phyloP scores from a whole-genome alignment of 176 grass and related monocot genomes.

The Themeda triandra region DNA sequence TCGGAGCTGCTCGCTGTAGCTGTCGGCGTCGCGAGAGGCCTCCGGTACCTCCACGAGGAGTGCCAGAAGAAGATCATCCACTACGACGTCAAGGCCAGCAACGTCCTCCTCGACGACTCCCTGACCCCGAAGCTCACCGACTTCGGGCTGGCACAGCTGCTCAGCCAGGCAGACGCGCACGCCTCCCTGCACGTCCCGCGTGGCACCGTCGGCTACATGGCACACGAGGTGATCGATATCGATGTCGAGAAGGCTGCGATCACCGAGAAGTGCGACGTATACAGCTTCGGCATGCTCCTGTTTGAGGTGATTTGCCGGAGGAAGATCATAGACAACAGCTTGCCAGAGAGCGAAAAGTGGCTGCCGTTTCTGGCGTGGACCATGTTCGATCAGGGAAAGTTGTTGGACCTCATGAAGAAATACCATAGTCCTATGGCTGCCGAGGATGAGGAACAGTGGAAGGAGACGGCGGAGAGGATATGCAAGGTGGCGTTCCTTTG shows the following conservation, averaged over 20 bases:
- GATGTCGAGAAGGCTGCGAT: background rate
- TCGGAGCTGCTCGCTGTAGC: no score
- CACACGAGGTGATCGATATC: background rate
- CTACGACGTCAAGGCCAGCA: constrained; percentile 74
- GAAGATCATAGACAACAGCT: background rate
- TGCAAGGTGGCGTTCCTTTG: no score
- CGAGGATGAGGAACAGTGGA: no score
- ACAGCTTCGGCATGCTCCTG: background rate
- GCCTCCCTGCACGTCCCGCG: background rate
- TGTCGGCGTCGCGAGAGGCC: no score
- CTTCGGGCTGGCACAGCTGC: background rate
- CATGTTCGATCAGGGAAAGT: no score
- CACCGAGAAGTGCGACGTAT: background rate
- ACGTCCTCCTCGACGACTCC: constrained; percentile 42
- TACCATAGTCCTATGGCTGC: no score
- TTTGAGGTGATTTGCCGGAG: background rate
- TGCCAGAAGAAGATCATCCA: constrained; percentile 43
- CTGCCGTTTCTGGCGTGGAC: background rate
- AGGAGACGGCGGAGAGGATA: no score
- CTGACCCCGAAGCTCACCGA: background rate
- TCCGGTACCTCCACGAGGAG: background rate
- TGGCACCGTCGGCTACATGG: background rate
- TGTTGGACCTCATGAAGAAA: no score
- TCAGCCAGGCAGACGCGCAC: background rate
- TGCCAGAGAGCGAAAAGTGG: background rate